Percentiles rank a stretch among this genome's conserved stretches.
These are phyloP conservation scores for Calvatia gigantea DNA, from an alignment of 768 basidiomycete genomes.

Conservation along the genomic window DNA sequence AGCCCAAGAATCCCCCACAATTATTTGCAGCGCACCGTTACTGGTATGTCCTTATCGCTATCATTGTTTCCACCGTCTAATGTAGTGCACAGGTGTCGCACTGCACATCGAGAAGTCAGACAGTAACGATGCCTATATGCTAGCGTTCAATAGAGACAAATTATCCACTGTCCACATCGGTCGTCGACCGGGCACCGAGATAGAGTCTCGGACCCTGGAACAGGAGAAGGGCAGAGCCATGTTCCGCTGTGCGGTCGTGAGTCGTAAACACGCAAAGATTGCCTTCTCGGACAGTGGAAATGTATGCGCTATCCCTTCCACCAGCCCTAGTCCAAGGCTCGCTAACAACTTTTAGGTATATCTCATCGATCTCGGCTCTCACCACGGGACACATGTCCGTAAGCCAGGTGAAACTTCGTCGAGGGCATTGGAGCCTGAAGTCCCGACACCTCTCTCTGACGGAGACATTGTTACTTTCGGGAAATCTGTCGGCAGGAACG, in stretches of 20 bases:
- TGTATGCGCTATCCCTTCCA: constrained; percentile 37
- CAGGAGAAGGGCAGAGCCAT: constrained; percentile 47
- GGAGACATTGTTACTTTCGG: constrained; percentile 77
- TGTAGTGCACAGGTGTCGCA: constrained; percentile 43
- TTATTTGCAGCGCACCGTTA: constrained; percentile 26
- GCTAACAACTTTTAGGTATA: constrained; percentile 48
- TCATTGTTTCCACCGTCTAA: constrained; percentile 17
- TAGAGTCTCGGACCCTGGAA: constrained; percentile 33
- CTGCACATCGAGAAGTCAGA: constrained; percentile 55
- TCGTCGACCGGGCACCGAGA: constrained; percentile 54
- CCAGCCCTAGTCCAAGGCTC: constrained; percentile 15
- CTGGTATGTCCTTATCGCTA: constrained; percentile 31
- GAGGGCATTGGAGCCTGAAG: constrained; percentile 49
- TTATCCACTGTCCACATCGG: constrained; percentile 61
- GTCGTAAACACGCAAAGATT: constrained; percentile 76
- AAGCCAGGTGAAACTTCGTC: constrained; percentile 47
- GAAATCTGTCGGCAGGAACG: constrained; percentile 65
- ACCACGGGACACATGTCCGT: constrained; percentile 72
- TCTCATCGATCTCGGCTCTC: constrained; percentile 66
- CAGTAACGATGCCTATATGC: constrained; percentile 37
- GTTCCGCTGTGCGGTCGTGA: constrained; percentile 78
- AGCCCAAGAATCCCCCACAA: constrained; percentile 19
- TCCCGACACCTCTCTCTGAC: constrained; percentile 53
- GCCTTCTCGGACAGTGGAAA: constrained; percentile 66
- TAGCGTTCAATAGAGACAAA: constrained; percentile 51